Percentiles rank a stretch among this genome's conserved stretches.
These are phyloP conservation scores for Plasmodium cynomolgi DNA, from an alignment of 169 alveolate species.

Conservation along the genomic window DNA sequence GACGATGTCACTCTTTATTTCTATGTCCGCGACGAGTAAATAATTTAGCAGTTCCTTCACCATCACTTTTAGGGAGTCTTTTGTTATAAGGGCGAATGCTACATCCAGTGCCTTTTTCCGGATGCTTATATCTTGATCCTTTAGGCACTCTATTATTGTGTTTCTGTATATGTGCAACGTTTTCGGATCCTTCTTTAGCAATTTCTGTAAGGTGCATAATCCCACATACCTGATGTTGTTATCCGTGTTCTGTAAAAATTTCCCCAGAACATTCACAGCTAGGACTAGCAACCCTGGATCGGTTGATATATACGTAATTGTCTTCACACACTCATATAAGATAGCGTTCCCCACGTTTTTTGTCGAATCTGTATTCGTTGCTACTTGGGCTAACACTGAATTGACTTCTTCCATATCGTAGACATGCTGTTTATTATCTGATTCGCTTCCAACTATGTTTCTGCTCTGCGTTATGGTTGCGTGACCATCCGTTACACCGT, in stretches of 20 bases:
- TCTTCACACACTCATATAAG: conserved; percentile 97
- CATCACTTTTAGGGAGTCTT: conserved; percentile 92
- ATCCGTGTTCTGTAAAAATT: conserved; percentile 94
- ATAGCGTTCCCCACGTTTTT: conserved; percentile 98
- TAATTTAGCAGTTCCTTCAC: conserved; percentile 93
- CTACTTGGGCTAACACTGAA: conserved; percentile 94
- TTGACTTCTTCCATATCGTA: conserved; percentile 92
- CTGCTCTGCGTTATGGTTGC: not conserved
- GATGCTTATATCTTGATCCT: conserved; percentile 96
- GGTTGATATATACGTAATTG: conserved; percentile 93
- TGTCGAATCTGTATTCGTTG: conserved; percentile 94
- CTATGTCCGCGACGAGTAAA: conserved; percentile 91
- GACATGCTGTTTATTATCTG: conserved; percentile 13
- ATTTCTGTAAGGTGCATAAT: conserved; percentile 91
- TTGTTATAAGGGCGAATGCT: conserved; percentile 93
- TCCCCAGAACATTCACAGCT: conserved; percentile 95
- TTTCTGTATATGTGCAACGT: conserved; percentile 81
- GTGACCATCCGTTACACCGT: not conserved
- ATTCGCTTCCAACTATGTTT: not conserved
- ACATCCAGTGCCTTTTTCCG: conserved; percentile 97
- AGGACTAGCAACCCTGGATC: conserved; percentile 91
- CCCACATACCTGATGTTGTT: conserved; percentile 92
- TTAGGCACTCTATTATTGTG: conserved; percentile 88
- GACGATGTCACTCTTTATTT: conserved; percentile 91
- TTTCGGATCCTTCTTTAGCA: conserved; percentile 91